phyloP scores from a whole-genome alignment of 2,329 filamentous ascomycete species.

The Microdochium trichocladiopsis region DNA sequence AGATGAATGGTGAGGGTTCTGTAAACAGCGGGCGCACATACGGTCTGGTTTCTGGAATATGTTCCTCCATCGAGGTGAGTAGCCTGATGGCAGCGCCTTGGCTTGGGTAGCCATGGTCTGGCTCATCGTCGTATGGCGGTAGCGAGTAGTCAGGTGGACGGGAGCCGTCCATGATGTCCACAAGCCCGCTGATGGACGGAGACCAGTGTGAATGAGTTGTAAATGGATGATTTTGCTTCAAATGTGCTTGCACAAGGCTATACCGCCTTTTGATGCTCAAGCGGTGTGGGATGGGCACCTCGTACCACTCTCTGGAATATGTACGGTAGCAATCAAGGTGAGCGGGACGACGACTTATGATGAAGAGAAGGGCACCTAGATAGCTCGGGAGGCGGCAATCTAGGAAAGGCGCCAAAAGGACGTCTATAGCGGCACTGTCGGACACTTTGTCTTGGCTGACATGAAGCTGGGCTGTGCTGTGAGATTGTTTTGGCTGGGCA shows the following conservation, averaged over 20 bases:
- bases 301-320: not conserved
- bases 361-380: not conserved
- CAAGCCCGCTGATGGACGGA: not conserved
- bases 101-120: conserved; percentile 32
- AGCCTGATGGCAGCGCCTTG: conserved; percentile 50
- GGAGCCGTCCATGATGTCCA: conserved; percentile 36
- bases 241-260: not conserved
- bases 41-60: conserved; percentile 36
- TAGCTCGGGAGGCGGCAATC: not conserved
- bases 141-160: conserved; percentile 52
- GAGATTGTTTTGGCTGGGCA: not conserved
- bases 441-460: not conserved
- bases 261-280: not conserved
- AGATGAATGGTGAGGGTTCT: conserved; percentile 11
- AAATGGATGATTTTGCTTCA: not conserved
- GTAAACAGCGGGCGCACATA: conserved; percentile 38
- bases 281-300: not conserved
- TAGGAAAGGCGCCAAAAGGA: too few species aligned
- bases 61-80: conserved; percentile 56
- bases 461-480: not conserved
- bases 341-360: not conserved
- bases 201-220: not conserved
- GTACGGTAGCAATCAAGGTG: not conserved
- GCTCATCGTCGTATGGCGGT: conserved; percentile 49
- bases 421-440: not conserved